Base-by-base conservation (phyloP, 306 rosid genomes). In the Vigna hirtella region DNA sequence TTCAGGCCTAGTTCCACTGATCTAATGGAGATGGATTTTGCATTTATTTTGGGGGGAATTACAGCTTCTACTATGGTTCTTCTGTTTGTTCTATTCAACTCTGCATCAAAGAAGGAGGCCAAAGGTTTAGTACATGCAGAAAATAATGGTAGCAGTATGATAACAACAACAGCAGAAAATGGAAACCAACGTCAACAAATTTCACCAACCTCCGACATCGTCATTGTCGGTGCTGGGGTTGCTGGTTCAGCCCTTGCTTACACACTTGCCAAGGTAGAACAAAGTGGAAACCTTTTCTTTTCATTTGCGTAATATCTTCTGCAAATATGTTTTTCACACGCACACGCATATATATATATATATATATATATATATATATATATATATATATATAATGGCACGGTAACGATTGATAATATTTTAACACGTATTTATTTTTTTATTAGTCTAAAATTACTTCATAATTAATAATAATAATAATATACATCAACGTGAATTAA, bases 181-280 rank as follows among this genome's bases (percentile, higher is more conserved):
- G 82, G 80, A 42, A 62, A 24, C 48, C 76, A 20, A 7, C 49
- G 30, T 32, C 65, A 72, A 15, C 77, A 77, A 30, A 66, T 77
- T 30, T 70, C 12, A 1, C 81, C 48, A 22, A 20, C 51, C 0
- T 32, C 83, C 0, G 96, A 91, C 40, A 83, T 94, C 50, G 79
- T 94, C 82, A 81, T 91, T 65, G 97, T 94, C 5, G 97, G 98
- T 47, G 98, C 98, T 20, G 98, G 97, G 1, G 98, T 94, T 73
- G 96, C 97, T 40, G 98, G 98, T 42, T 89, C 97, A 6, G 98
- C 98, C 79, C 97, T 94, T 64, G 96, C 98, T 86, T 86, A 85
- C 77, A 90, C 97, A 17, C 97, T 94, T 78, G 97, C 80, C 48
- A 93, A 91, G 97, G 98, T 93, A 56, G 1, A 30, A 26, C 2